Evolutionary conservation across 2,329 filamentous ascomycete species (phyloP).

Genomic region (Trichophyton benhamiae): DNA sequence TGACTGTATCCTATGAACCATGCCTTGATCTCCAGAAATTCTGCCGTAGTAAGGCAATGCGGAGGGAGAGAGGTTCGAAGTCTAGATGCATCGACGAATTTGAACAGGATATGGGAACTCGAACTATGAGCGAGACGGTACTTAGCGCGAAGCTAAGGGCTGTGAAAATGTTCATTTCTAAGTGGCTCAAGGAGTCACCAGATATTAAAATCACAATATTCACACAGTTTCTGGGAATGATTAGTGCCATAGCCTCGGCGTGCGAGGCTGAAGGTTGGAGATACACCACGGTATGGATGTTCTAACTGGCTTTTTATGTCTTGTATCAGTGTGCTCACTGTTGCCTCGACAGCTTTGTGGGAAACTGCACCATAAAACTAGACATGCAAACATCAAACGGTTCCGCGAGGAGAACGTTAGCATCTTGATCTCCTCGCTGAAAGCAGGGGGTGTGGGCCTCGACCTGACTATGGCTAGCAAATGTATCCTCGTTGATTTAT

Average conservation of each 20-base stretch:
- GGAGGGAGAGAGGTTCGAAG: background rate
- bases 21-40: background rate
- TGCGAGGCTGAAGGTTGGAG: slow-evolving; percentile 41
- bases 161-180: slow-evolving; percentile 24
- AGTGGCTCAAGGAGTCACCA: slow-evolving; percentile 33
- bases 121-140: slow-evolving; percentile 17
- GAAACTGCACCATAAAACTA: slow-evolving; percentile 32
- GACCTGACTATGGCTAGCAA: slow-evolving; percentile 51
- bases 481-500: slow-evolving; percentile 44
- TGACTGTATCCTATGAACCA: background rate
- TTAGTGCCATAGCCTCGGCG: slow-evolving; percentile 39
- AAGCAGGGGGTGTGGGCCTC: slow-evolving; percentile 45
- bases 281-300: slow-evolving; percentile 27
- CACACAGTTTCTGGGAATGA: slow-evolving; percentile 45
- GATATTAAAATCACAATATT: slow-evolving; percentile 48
- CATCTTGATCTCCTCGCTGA: slow-evolving; percentile 46
- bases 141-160: slow-evolving; percentile 31
- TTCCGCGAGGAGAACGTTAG: slow-evolving; percentile 35
- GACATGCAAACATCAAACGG: slow-evolving; percentile 34
- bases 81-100: background rate
- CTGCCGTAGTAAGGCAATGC: background rate
- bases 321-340: background rate
- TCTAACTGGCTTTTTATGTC: background rate
- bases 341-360: slow-evolving; percentile 34
- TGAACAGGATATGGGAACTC: slow-evolving; percentile 18